Evolutionary conservation across 495 filamentous ascomycete genomes (phyloP), one percentile per base, ranked within the genome.

Genomic region (Penicillium simplicissimum): DNA sequence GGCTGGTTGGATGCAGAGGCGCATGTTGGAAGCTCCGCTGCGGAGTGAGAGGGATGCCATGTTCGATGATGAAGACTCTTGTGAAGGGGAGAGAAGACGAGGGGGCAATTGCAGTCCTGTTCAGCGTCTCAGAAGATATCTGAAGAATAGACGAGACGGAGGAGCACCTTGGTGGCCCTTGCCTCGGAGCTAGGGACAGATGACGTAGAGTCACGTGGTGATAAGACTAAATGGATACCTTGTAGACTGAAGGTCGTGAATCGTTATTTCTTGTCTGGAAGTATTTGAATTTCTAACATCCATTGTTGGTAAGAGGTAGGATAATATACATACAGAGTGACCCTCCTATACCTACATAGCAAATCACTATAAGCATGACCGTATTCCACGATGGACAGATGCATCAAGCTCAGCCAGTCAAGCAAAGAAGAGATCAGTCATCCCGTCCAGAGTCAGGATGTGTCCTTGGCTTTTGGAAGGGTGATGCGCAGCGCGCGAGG

Each of bases 401-500:
- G 3, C 25, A n/a, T n/a, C 4, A 28, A 28, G 8, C 0, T 14
- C 13, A n/a, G 21, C 14, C 25, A 3, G 21, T 31, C 3, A 48
- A 48, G 45, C 23, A 28, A 43, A 28, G 17, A 3, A 15, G 25
- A 15, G 7, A 6, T 21, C 21, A 7, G 28, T 28, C 25, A 28
- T 28, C 2, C 23, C 45, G 15, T 4, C 14, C 23, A 2, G 5
- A 28, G 21, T 28, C 3, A 15, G 11, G 1, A 15, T 5, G 1
- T 4, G 11, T 1, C 23, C 28, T 35, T 48, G 37, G 49, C 35
- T 21, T 57, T 61, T 2, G 56, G 48, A 11, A 68, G 56, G 1
- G 57, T 55, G 3, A 61, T 55, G 5, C 71, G 66, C 11, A 75
- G 51, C 3, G 62, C 67, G 3, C 65, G 57, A 33, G 67, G 65